A percentile compares a stretch with the other conserved stretches of the same genome.
Evolutionary conservation across 2,329 filamentous ascomycete genomes (phyloP).

Genomic region (Botrytis aclada): DNA sequence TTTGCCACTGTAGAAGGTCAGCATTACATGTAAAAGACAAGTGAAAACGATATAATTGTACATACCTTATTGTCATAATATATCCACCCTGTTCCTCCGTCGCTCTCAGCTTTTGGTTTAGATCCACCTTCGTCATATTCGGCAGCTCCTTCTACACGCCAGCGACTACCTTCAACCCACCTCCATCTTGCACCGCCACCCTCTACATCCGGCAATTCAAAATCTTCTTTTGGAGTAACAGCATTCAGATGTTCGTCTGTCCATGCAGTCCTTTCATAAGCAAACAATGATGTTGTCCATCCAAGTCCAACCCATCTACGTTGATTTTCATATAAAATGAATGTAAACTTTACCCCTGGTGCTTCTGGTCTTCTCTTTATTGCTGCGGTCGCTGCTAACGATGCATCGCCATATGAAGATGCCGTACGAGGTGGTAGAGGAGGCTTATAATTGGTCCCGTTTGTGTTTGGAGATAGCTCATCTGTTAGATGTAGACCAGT

Average conservation of each 20-base stretch:
- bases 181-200: conserved; percentile 63
- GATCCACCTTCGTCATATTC: conserved; percentile 48
- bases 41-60: background rate
- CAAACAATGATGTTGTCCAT: conserved; percentile 88
- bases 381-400: conserved; percentile 38
- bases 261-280: conserved; percentile 87
- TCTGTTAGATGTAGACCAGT: conserved; percentile 76
- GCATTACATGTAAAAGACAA: background rate
- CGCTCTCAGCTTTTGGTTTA: conserved; percentile 40
- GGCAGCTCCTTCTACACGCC: conserved; percentile 76
- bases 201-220: conserved; percentile 65
- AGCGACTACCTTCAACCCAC: conserved; percentile 83
- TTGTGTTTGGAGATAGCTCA: conserved; percentile 37
- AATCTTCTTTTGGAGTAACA: conserved; percentile 70
- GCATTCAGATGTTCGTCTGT: conserved; percentile 92
- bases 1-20: conserved; percentile 67
- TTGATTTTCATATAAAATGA: conserved; percentile 95
- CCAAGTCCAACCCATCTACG: conserved; percentile 91
- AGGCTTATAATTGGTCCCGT: conserved; percentile 34
- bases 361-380: conserved; percentile 49
- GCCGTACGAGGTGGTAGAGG: conserved; percentile 34
- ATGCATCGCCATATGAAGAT: conserved; percentile 28
- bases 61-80: conserved; percentile 95
- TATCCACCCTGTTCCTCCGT: conserved; percentile 75
- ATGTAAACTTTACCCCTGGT: conserved; percentile 89